phyloP scores from a whole-genome alignment of 2,329 filamentous ascomycete genomes.

The Penicillium aurantiogriseum region DNA sequence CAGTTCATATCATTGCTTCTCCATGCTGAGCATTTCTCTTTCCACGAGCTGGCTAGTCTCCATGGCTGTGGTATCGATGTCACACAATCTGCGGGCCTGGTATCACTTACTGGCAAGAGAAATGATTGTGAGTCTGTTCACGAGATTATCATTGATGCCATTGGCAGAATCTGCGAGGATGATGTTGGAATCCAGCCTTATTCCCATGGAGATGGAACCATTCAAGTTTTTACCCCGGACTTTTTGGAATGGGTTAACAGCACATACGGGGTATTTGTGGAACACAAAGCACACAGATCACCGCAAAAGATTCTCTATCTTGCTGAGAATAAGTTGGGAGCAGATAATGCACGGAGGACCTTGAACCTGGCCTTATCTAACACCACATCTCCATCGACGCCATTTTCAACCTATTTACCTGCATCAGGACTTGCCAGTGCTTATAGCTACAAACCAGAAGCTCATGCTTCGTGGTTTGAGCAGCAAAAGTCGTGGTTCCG shows the following conservation, averaged over 20 bases:
- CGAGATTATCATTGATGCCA: conserved; percentile 34
- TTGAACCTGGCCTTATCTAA: conserved; percentile 33
- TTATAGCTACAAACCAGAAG: conserved; percentile 26
- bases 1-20: conserved; percentile 32
- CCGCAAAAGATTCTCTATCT: conserved; percentile 35
- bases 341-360: conserved; percentile 35
- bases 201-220: conserved; percentile 10
- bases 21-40: conserved; percentile 35
- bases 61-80: conserved; percentile 40
- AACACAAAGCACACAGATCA: conserved; percentile 17
- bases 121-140: conserved; percentile 34
- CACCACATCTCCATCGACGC: conserved; percentile 18
- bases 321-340: conserved; percentile 30
- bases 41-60: conserved; percentile 37
- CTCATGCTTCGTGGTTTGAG: conserved; percentile 32
- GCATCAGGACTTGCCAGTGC: conserved; percentile 28
- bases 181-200: conserved; percentile 26
- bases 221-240: conserved; percentile 21
- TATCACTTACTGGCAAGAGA: conserved; percentile 38
- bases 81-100: conserved; percentile 31
- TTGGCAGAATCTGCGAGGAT: conserved; percentile 31
- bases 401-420: conserved; percentile 38
- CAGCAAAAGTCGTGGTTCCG: conserved; percentile 38
- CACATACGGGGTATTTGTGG: conserved; percentile 33
- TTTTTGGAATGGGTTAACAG: conserved; percentile 37